These are phyloP conservation scores for Chlorencoelia australis DNA, from an alignment of 2,329 filamentous ascomycete genomes.

Conservation along the genomic window DNA sequence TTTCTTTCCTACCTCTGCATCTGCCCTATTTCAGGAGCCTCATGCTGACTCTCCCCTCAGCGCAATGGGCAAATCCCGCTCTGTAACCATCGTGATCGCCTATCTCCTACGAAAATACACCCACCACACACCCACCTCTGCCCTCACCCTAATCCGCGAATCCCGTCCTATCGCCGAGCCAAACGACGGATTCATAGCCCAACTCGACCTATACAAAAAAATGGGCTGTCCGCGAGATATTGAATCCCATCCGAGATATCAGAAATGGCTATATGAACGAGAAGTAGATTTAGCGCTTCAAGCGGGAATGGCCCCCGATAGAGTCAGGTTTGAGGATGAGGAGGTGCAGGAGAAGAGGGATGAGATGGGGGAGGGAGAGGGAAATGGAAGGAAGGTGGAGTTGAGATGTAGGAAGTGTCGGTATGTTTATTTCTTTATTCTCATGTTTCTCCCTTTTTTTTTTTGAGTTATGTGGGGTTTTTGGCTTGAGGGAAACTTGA, in stretches of 20 bases:
- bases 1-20: background rate
- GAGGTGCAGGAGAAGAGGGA: conserved; percentile 31
- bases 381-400: conserved; percentile 36
- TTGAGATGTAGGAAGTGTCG: conserved; percentile 89
- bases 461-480: background rate
- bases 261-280: conserved; percentile 62
- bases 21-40: no score
- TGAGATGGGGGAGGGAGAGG: conserved; percentile 16
- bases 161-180: conserved; percentile 73
- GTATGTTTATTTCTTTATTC: conserved; percentile 24
- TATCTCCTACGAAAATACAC: conserved; percentile 68
- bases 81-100: conserved; percentile 72
- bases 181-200: conserved; percentile 83
- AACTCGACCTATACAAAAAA: conserved; percentile 76
- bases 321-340: conserved; percentile 76
- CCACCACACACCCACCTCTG: conserved; percentile 36
- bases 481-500: no score
- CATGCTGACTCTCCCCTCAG: conserved; percentile 37
- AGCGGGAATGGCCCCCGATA: conserved; percentile 67
- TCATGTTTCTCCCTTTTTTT: background rate
- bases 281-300: conserved; percentile 59
- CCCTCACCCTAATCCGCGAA: conserved; percentile 59
- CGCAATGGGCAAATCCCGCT: conserved; percentile 93
- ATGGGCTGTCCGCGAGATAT: conserved; percentile 70
- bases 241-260: conserved; percentile 65